Evolutionary conservation across 2,329 filamentous ascomycete species (phyloP).

Genomic region (Phialocephala subalpina): DNA sequence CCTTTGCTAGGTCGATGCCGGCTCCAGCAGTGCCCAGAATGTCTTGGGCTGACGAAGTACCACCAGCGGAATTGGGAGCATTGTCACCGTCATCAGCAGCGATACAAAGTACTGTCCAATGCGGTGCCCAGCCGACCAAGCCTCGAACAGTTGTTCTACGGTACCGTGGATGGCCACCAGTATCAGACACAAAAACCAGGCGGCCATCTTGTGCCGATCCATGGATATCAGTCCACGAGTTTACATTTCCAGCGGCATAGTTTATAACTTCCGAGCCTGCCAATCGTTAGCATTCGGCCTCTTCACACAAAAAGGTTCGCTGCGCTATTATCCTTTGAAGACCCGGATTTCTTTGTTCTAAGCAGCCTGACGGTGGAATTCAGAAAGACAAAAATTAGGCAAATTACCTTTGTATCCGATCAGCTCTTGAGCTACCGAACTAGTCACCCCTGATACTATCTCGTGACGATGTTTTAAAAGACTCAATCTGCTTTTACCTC

Average conservation of each 20-base stretch:
- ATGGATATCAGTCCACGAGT: conserved; percentile 95
- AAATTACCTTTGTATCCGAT: conserved; percentile 73
- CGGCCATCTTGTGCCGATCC: conserved; percentile 76
- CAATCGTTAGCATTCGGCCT: background rate
- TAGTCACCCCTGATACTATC: conserved; percentile 89
- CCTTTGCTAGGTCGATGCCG: conserved; percentile 76
- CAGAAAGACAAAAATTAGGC: background rate
- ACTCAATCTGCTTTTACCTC: conserved; percentile 87
- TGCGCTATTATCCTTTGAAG: background rate
- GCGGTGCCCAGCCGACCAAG: conserved; percentile 93
- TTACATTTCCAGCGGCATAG: conserved; percentile 85
- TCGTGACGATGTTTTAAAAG: conserved; percentile 94
- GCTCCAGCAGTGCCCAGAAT: conserved; percentile 57
- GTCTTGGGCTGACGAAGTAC: conserved; percentile 60
- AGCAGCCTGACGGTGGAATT: background rate
- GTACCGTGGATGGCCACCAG: conserved; percentile 89
- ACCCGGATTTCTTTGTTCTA: too few species aligned
- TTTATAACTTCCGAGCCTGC: conserved; percentile 68
- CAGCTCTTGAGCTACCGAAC: conserved; percentile 92
- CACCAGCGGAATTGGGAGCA: conserved; percentile 39
- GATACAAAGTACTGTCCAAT: conserved; percentile 91
- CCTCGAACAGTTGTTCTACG: conserved; percentile 88
- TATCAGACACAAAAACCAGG: conserved; percentile 89
- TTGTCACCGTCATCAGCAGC: conserved; percentile 76
- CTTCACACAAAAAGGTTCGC: background rate